Base-by-base conservation (phyloP, 1,284 basidiomycete species). In the Apiotrichum gracile region DNA sequence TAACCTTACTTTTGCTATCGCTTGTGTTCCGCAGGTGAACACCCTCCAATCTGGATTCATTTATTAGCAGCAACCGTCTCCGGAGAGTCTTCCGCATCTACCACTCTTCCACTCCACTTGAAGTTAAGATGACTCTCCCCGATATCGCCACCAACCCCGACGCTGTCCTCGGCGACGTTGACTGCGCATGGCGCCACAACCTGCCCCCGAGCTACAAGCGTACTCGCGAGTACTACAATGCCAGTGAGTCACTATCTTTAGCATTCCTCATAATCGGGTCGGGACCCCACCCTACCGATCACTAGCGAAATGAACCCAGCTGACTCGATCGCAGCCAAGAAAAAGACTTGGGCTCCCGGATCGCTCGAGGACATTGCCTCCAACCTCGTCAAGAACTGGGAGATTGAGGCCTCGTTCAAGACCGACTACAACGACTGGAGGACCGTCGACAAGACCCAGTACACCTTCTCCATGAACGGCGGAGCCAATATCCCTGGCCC, bases 341-440 rank as follows among this genome's bases (percentile, higher is more conserved):
- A 35, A 27, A 42, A 35, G 49, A 40, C 22, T n/a, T 52, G 52
- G 49, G 49, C 34, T 24, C 48, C 48, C 6, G 55, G 55, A 2
- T 57, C 55, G 40, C 55, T 57, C 35, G 39, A 47, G 40, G 39
- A 42, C 35, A 53, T 57, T 47, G 55, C 54, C 37, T 46, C 47
- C 46, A 57, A 57, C 52, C 49, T 57, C 21, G 55, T 57, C 26
- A 57, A 57, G 55, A 57, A 57, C 55, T 57, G 55, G 55, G 55
- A 57, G 46, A 57, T 57, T 31, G 55, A 57, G 55, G 55, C 55
- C 10, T 54, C 51, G 24, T 57, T 47, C 55, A 57, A 57, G 55
- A 57, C 55, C 45, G 43, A 54, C 49, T 49, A 54, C 44, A 47
- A 53, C 26, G 52, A 57, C 24, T 57, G 55, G 54, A 50, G 54